A percentile compares a stretch with the other conserved stretches of the same genome.
phyloP scores from a whole-genome alignment of 257 asterid genomes.

The Nicotiana noctiflora region DNA sequence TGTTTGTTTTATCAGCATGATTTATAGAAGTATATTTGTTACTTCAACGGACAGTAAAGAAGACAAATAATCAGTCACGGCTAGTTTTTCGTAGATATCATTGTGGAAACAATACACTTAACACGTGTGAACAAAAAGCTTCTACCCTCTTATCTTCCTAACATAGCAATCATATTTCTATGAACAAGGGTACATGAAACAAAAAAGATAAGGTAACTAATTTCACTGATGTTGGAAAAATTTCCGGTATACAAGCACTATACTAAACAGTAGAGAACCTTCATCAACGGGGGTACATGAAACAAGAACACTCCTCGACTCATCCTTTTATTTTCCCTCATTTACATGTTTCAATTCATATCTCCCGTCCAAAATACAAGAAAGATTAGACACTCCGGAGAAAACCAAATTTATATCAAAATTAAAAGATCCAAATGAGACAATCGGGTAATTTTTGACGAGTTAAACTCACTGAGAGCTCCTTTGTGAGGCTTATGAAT shows the following conservation, averaged over 20 bases:
- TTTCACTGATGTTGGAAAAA: not conserved
- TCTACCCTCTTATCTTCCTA: not conserved
- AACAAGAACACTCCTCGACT: not conserved
- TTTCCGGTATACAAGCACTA: not conserved
- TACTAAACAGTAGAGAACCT: not conserved
- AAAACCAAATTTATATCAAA: not conserved
- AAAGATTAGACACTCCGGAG: not conserved
- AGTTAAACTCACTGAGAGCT: not conserved
- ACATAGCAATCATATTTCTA: not conserved
- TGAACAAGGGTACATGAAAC: not conserved
- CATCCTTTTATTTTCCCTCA: not conserved
- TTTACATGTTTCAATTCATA: not conserved
- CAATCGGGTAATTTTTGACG: not conserved
- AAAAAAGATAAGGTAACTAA: not conserved
- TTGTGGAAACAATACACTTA: not conserved
- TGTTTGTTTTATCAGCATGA: not conserved
- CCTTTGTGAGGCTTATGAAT: not conserved
- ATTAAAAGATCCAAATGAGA: not conserved
- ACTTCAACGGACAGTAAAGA: not conserved
- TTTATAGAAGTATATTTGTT: not conserved
- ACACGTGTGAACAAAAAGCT: not conserved
- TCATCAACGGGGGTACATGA: not conserved
- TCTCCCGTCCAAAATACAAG: not conserved
- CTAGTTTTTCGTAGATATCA: not conserved
- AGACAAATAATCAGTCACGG: not conserved